Evolutionary conservation across 2,329 filamentous ascomycete genomes (phyloP).

Genomic region (Phialemoniopsis sp.): DNA sequence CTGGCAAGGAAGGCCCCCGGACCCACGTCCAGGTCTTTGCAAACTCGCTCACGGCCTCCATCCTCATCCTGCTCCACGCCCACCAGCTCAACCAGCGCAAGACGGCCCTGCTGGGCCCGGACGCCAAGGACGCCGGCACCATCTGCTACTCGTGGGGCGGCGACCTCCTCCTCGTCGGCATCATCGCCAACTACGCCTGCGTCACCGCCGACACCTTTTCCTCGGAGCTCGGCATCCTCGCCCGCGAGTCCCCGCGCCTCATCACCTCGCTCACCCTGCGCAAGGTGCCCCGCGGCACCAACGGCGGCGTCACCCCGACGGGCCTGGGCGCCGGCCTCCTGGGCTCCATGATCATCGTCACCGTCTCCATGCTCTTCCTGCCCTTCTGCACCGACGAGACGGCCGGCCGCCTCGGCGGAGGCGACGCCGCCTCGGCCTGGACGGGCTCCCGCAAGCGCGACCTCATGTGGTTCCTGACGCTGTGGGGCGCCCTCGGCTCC

Average conservation of each 20-base stretch:
- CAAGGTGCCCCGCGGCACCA: constrained; percentile 83
- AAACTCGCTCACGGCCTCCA: constrained; percentile 76
- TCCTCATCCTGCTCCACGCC: constrained; percentile 56
- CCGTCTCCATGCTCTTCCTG: constrained; percentile 59
- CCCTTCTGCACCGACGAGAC: constrained; percentile 59
- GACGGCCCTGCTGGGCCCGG: constrained; percentile 28
- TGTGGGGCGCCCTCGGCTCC: constrained; percentile 76
- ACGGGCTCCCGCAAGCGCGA: constrained; percentile 35
- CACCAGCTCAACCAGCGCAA: constrained; percentile 51
- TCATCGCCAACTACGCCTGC: constrained; percentile 82
- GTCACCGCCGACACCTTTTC: constrained; percentile 92
- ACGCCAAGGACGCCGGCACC: constrained; percentile 26
- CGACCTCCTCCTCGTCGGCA: constrained; percentile 59
- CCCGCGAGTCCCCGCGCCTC: constrained; percentile 69
- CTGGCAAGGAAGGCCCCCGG: constrained; percentile 76
- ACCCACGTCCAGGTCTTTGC: constrained; percentile 86
- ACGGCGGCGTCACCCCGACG: constrained; percentile 78
- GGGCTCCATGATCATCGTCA: constrained; percentile 69
- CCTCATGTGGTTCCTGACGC: constrained; percentile 55
- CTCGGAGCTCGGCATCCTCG: constrained; percentile 90
- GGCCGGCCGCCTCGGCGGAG: constrained; percentile 31
- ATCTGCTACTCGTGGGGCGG: constrained; percentile 58
- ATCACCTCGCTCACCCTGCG: constrained; percentile 77
- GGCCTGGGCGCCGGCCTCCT: constrained; percentile 71
- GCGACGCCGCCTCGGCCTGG: constrained; percentile 35